These are phyloP conservation scores for Malus hybrid DNA, from an alignment of 331 rosid species.

Conservation along the genomic window DNA sequence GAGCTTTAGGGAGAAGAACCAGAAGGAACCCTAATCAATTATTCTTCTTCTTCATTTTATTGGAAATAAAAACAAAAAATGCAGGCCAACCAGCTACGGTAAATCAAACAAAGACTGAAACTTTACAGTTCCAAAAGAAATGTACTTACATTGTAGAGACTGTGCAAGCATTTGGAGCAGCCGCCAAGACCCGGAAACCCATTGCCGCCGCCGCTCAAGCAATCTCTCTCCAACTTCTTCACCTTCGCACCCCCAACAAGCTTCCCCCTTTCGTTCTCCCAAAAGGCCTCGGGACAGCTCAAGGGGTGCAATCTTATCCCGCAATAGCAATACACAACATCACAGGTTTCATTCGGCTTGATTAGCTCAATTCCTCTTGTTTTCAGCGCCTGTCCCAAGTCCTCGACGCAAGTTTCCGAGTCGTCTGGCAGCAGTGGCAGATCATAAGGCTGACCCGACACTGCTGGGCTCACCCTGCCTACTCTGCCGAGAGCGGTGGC, in stretches of 20 bases:
- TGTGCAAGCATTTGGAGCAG: constrained; percentile 72
- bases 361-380: constrained; percentile 47
- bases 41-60: constrained; percentile 2
- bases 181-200: constrained; percentile 89
- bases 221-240: constrained; percentile 54
- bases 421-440: constrained; percentile 89
- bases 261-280: constrained; percentile 39
- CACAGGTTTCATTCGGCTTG: constrained; percentile 82
- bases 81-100: background rate
- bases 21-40: constrained; percentile 15
- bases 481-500: constrained; percentile 49
- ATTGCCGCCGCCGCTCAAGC: constrained; percentile 49
- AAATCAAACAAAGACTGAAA: background rate
- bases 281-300: constrained; percentile 67
- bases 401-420: constrained; percentile 71
- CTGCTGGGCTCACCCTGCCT: background rate
- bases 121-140: background rate
- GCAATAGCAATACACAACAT: constrained; percentile 73
- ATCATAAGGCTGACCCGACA: constrained; percentile 35
- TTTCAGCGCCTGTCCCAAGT: constrained; percentile 49
- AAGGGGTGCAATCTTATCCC: constrained; percentile 78
- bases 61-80: background rate
- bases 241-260: constrained; percentile 58
- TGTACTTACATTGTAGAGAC: constrained; percentile 52
- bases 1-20: constrained; percentile 4